A percentile compares a stretch with the other conserved stretches of the same genome.
These are phyloP conservation scores for Pelargonium nanum DNA, from an alignment of 345 rosid species.

Conservation along the genomic window DNA sequence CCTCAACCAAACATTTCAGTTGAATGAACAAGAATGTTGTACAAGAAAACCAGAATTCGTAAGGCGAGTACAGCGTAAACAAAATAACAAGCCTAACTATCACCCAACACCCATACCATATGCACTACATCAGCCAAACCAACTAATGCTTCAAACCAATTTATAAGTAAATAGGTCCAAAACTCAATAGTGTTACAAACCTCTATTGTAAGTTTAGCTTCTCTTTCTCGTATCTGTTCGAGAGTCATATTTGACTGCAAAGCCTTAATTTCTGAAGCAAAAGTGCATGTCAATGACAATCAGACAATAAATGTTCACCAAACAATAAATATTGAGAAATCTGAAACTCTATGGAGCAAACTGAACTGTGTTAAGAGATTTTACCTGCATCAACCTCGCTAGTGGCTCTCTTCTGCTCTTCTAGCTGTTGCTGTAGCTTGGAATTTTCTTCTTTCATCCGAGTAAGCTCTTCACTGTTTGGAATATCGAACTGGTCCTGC, in stretches of 20 bases:
- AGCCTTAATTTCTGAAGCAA: conserved; percentile 48
- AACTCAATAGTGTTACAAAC: conserved; percentile 19
- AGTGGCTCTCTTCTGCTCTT: conserved; percentile 49
- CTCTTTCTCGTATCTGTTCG: conserved; percentile 57
- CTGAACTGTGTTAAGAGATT: background rate
- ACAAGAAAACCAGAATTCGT: too few relatives aligned
- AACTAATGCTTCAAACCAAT: background rate
- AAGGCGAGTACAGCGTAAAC: background rate
- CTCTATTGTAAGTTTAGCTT: conserved; percentile 51
- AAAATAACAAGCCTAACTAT: too few relatives aligned
- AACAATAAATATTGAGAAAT: background rate
- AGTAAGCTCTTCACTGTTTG: conserved; percentile 67
- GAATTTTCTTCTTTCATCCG: conserved; percentile 72
- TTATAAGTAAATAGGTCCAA: background rate
- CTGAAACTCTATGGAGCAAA: background rate
- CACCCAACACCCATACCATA: too few relatives aligned
- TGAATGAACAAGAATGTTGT: too few relatives aligned
- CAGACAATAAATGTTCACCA: background rate
- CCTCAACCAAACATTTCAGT: too few relatives aligned
- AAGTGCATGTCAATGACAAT: conserved; percentile 4
- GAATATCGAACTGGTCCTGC: conserved; percentile 87
- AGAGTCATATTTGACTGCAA: conserved; percentile 75
- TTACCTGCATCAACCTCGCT: conserved; percentile 66
- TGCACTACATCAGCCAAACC: too few relatives aligned
- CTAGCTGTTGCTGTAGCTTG: conserved; percentile 48